Evolutionary conservation across 768 basidiomycete species (phyloP), one percentile per base, ranked within the genome.

Genomic region (Lentinus tigrinus): DNA sequence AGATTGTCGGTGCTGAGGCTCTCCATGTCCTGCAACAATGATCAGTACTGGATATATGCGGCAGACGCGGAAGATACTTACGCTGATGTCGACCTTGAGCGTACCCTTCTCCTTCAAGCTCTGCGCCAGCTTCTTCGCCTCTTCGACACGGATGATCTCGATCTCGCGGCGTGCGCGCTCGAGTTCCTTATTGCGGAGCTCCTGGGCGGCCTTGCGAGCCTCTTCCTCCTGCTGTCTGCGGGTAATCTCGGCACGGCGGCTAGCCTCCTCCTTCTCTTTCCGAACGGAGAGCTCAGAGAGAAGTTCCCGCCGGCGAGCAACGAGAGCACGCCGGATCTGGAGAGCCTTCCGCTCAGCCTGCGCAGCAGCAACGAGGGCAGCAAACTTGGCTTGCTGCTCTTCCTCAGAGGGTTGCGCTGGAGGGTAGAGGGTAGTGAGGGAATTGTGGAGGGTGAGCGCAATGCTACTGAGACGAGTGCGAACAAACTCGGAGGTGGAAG

Each of bases 211-310:
- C 28, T 82, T 74, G 63, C 77, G 81, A 47, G 73, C 77, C 64
- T 89, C 85, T 67, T 90, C 85, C 67, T 90, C 87, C 70, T 87
- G 85, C 74, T 85, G 88, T 62, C 80, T 76, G 37, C 87, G 74
- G 1, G 70, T 77, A 31, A 80, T 67, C 72, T 94, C 93, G 0
- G 91, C 91, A 27, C 88, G 82, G 37, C 88, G 78, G 46, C 85
- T 86, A 0, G 88, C 85, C 65, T 94, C 93, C 69, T 95, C 95
- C 70, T 91, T 92, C 76, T 93, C 92, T 71, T 92, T 89, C 60
- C 93, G 82, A 43, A 87, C 87, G 36, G 83, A 82, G 52, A 96
- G 80, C 76, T 98, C 94, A 53, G 86, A 87, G 49, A 92, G 77
- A 31, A 96, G 76, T 74, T 95, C 93, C 23, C 91, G 80, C 31